Evolutionary conservation across 345 rosid genomes (phyloP), one percentile per base, ranked within the genome.

Genomic region (Rhodamnia argentea): DNA sequence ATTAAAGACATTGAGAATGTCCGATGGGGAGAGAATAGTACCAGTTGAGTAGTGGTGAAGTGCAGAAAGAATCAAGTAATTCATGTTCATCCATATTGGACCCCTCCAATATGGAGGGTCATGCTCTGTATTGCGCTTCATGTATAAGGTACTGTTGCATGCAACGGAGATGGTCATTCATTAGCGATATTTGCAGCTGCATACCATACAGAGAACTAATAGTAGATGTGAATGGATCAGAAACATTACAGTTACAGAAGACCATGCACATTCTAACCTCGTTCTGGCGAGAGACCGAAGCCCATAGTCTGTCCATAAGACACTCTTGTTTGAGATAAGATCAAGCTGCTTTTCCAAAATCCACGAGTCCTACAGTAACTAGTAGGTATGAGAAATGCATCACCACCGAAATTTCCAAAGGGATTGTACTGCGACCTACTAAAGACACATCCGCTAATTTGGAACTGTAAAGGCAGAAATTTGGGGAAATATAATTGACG

Each of bases 91-190:
- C 98, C 99, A 96, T 87, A 95, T 91, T 24, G 98, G 95, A 83
- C 99, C 98, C 90, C 99, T 94, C 99, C 99, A 97, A 84, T 97
- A 97, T 10, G 99, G 99, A 84, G 99, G 93, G 57, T 97, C 95
- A 37, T 94, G 96, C 90, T 97, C 94, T 14, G 96, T 93, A 89
- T 96, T 97, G 89, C 92, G 94, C 90, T 94, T 94, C 99, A 96
- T 97, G 93, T 96, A 95, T 89, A 96, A 42, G 83, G 98, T 92
- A 89, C 98, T 97, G 90, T 53, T 52, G 52, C 87, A 88, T 44
- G 62, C 40, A 88, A 70, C 29, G 40, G 6, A 60, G 57, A 84
- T 22, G 50, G 52, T 57, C 10, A 15, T 29, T 44, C 53, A 29
- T 55, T 16, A 26, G 50, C 7, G 24, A 59, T 84, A 60, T 50